A percentile compares a stretch with the other conserved stretches of the same genome.
These are phyloP conservation scores for Trichoderma guizhouense DNA, from an alignment of 2,329 filamentous ascomycete genomes.

Conservation along the genomic window DNA sequence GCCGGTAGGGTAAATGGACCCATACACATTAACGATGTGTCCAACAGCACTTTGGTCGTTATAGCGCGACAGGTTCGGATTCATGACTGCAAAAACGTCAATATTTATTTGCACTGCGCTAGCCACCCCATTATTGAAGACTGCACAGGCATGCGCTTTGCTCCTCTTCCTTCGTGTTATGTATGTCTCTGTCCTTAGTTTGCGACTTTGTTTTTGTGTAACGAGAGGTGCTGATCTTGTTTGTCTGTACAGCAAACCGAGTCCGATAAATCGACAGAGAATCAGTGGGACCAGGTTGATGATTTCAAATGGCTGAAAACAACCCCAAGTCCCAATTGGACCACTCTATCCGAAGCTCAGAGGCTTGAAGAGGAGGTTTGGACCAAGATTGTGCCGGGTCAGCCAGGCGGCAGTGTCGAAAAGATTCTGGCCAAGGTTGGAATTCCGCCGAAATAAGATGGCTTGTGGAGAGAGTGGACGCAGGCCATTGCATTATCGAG, in stretches of 20 bases:
- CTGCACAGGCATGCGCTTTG: slow-evolving; percentile 74
- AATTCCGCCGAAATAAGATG: slow-evolving; percentile 28
- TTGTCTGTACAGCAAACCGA: slow-evolving; percentile 25
- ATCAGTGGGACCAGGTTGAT: slow-evolving; percentile 87
- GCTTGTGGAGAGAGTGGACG: not conserved
- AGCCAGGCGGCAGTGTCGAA: slow-evolving; percentile 57
- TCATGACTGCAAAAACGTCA: slow-evolving; percentile 78
- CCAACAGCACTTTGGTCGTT: slow-evolving; percentile 72
- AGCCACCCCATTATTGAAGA: slow-evolving; percentile 94
- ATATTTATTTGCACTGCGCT: slow-evolving; percentile 76
- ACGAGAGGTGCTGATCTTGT: slow-evolving; percentile 8
- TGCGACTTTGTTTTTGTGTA: not conserved
- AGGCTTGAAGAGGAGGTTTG: slow-evolving; percentile 63
- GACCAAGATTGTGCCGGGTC: slow-evolving; percentile 64
- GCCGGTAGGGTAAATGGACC: slow-evolving; percentile 76
- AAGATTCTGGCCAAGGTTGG: slow-evolving; percentile 60
- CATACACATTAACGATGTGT: slow-evolving; percentile 74
- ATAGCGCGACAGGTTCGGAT: slow-evolving; percentile 85
- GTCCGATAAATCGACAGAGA: slow-evolving; percentile 40
- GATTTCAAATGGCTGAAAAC: slow-evolving; percentile 97
- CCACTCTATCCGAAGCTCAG: slow-evolving; percentile 58
- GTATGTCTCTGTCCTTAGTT: slow-evolving; percentile 46
- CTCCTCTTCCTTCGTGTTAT: slow-evolving; percentile 66
- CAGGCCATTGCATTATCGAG: not conserved
- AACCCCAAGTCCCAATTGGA: slow-evolving; percentile 87